These are phyloP conservation scores for Petunia axillaris DNA, from an alignment of 257 asterid genomes.

Conservation along the genomic window DNA sequence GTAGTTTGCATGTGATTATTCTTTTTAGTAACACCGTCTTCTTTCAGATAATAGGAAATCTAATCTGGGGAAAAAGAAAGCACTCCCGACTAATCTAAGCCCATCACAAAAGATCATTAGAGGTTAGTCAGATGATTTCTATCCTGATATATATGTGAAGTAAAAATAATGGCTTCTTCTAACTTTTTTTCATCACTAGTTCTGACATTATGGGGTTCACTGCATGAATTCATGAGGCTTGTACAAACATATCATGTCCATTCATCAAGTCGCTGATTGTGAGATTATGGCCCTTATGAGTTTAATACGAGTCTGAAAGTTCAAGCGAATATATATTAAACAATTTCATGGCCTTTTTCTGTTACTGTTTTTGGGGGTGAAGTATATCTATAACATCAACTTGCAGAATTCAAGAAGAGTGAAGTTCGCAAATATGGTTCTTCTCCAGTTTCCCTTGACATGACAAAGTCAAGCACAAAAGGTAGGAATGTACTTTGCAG, in stretches of 20 bases:
- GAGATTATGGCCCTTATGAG: background rate
- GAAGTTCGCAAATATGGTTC: slow-evolving; percentile 56
- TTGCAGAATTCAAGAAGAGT: slow-evolving; percentile 78
- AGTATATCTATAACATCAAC: background rate
- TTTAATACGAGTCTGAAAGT: background rate
- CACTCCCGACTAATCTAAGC: slow-evolving; percentile 51
- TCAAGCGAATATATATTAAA: background rate
- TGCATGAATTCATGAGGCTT: slow-evolving; percentile 3
- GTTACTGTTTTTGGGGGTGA: background rate
- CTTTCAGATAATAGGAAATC: slow-evolving; percentile 54
- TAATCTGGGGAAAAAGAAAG: slow-evolving; percentile 45
- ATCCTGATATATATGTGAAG: slow-evolving; percentile 20
- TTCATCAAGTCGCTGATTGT: background rate
- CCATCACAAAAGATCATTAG: slow-evolving; percentile 79
- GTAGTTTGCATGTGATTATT: slow-evolving; percentile 18
- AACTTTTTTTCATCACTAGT: background rate
- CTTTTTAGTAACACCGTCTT: slow-evolving; percentile 33
- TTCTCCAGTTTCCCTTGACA: slow-evolving; percentile 58
- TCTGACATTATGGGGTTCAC: slow-evolving; percentile 7
- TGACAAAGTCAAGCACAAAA: slow-evolving; percentile 44
- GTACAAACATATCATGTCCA: slow-evolving; percentile 20
- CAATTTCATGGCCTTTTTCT: background rate
- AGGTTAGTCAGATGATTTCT: slow-evolving; percentile 54
- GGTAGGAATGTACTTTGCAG: slow-evolving; percentile 43
- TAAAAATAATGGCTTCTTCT: background rate